A percentile compares a stretch with the other conserved stretches of the same genome.
phyloP scores from a whole-genome alignment of 1,284 basidiomycete genomes.

The Vanrija sp. region DNA sequence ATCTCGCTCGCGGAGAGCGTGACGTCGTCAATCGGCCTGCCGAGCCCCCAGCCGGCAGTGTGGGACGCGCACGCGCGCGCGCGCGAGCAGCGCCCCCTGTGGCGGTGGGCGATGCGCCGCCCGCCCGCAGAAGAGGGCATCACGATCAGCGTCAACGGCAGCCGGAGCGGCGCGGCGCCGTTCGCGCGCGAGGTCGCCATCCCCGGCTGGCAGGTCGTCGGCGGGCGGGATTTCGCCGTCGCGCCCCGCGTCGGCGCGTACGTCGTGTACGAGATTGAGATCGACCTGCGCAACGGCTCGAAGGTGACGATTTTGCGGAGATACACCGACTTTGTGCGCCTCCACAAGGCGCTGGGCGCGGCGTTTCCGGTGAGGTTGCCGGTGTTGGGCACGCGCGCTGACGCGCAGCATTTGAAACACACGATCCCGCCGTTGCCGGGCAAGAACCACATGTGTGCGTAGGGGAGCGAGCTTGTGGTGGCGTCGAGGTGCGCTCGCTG shows the following conservation, averaged over 20 bases:
- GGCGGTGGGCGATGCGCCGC: background rate
- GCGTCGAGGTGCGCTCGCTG: background rate
- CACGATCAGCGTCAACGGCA: background rate
- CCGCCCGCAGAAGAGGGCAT: background rate
- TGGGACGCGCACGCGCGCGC: background rate
- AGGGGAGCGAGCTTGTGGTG: background rate
- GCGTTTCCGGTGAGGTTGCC: constrained; percentile 29
- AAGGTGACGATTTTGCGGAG: constrained; percentile 32
- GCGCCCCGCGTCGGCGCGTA: constrained; percentile 39
- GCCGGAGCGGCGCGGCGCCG: background rate
- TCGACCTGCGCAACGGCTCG: constrained; percentile 30
- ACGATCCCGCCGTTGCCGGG: constrained; percentile 40
- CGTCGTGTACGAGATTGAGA: constrained; percentile 47
- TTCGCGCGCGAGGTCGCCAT: constrained; percentile 38
- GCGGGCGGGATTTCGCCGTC: constrained; percentile 36
- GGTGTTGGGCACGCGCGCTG: background rate
- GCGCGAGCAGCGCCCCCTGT: background rate
- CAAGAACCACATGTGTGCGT: constrained; percentile 44
- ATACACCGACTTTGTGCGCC: constrained; percentile 42
- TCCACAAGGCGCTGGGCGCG: constrained; percentile 24
- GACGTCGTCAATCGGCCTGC: too few species aligned
- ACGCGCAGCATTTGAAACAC: constrained; percentile 23
- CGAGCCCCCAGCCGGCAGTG: too few species aligned
- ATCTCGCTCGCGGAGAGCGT: too few species aligned
- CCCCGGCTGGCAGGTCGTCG: constrained; percentile 40